Evolutionary conservation across 2,329 filamentous ascomycete genomes (phyloP), one percentile per base, ranked within the genome.

Genomic region (Peltaster fructicola): DNA sequence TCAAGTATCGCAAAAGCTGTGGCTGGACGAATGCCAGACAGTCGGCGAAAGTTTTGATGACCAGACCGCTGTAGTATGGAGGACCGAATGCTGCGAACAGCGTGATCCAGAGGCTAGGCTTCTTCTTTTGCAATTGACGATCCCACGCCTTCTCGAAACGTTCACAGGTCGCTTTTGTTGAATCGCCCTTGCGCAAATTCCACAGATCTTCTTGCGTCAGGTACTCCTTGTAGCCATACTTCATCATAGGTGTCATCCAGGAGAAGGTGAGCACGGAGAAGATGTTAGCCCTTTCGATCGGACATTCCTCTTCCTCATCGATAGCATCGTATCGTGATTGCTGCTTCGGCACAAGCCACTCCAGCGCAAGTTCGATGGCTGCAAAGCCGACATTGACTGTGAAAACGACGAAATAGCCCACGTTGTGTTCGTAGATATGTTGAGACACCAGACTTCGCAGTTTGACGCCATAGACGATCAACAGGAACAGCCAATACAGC

Each of bases 161-260:
- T 15, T 60, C 54, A 4, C 75, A 71, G 0, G 85, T 91, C 8
- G 63, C 59, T 36, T 69, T 69, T 7, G 85, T 91, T 16, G 75
- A 75, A 46, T 95, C 85, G 30, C 65, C 59, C 43, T 71, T 74
- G 19, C 82, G 69, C 30, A 98, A 59, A 32, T 81, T 85, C 90
- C 90, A 98, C 13, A 98, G 63, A 50, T 98, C 85, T 35, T 93
- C 80, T 48, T 95, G 82, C 1, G 82, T 92, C 33, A 98, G 61
- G 48, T 72, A 98, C 30, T 84, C 70, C 44, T 76, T 79, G 58
- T 98, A 95, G 1, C 88, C 88, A 45, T 75, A 75, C 45, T 73
- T 82, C 88, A 98, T 98, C 67, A 98, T 58, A 1, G 88, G 84
- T 0, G 88, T 95, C 85, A 98, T 93, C 88, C 88, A 98, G 27